phyloP scores from a whole-genome alignment of 2,329 filamentous ascomycete species.

The Fusarium goolgardi region DNA sequence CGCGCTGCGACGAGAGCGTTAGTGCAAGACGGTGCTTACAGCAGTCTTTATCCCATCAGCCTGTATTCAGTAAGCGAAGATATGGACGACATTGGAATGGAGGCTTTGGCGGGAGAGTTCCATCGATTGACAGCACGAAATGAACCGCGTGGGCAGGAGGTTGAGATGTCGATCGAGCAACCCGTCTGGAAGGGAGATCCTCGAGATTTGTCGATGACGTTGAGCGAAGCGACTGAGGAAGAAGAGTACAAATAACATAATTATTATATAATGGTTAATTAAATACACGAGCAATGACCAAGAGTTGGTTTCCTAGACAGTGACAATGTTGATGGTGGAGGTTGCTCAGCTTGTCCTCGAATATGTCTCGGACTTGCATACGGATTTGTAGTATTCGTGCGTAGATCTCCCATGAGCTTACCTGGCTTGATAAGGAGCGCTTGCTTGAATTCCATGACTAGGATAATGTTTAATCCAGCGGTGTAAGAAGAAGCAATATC shows the following conservation, averaged over 20 bases:
- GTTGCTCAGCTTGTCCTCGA: not conserved
- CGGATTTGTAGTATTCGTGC: not conserved
- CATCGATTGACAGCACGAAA: not conserved
- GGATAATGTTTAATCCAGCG: not conserved
- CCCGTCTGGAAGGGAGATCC: slow-evolving; percentile 15
- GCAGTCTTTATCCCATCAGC: slow-evolving; percentile 21
- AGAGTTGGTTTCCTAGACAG: too few species aligned
- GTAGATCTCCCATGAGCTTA: not conserved
- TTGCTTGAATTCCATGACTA: not conserved
- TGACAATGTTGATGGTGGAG: not conserved
- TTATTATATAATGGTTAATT: not conserved
- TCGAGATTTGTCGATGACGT: slow-evolving; percentile 13
- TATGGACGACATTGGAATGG: slow-evolving; percentile 20
- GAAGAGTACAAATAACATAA: not conserved
- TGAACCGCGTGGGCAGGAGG: not conserved
- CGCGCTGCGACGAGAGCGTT: not conserved
- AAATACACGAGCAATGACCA: not conserved
- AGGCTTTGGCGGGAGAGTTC: slow-evolving; percentile 3
- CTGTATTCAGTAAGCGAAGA: slow-evolving; percentile 9
- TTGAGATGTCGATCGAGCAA: not conserved
- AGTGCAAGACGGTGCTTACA: not conserved
- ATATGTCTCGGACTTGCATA: not conserved
- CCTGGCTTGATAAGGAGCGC: too few species aligned
- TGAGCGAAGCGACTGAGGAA: slow-evolving; percentile 27
- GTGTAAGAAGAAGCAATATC: not conserved